Evolutionary conservation across 805 yeast species (phyloP).

Genomic region (Monosporozyma aerobia): DNA sequence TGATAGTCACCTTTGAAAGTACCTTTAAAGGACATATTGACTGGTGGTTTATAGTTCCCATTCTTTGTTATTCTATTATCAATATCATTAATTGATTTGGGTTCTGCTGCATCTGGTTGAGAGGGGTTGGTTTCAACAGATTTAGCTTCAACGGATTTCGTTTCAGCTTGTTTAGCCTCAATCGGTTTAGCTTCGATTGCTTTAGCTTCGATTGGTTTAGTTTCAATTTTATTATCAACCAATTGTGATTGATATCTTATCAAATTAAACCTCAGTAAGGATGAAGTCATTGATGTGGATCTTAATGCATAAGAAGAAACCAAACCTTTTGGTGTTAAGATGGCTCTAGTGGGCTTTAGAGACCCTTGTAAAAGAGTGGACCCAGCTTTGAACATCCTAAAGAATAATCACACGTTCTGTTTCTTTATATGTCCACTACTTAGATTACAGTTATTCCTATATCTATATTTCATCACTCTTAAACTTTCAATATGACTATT

Average conservation of each 20-base stretch:
- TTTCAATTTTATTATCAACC: background rate
- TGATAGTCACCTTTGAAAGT: constrained; percentile 71
- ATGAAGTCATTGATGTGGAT: background rate
- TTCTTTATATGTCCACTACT: background rate
- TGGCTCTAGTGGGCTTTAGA: background rate
- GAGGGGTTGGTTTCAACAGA: background rate
- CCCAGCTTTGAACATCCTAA: background rate
- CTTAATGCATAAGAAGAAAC: background rate
- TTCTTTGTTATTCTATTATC: background rate
- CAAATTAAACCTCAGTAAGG: background rate
- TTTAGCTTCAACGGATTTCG: background rate
- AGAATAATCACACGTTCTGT: background rate
- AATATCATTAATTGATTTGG: background rate
- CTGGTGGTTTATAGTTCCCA: constrained; percentile 42
- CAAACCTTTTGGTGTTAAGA: background rate
- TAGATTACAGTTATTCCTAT: no score
- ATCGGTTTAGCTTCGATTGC: background rate
- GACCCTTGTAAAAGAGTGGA: background rate
- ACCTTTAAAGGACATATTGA: constrained; percentile 49
- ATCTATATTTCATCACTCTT: background rate
- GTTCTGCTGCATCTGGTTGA: background rate
- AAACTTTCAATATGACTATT: background rate
- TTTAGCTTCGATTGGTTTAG: background rate
- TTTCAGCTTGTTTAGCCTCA: background rate
- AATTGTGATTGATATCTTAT: background rate